Conservation (phyloP, 768 basidiomycete species). For the Calvatia gigantea region DNA sequence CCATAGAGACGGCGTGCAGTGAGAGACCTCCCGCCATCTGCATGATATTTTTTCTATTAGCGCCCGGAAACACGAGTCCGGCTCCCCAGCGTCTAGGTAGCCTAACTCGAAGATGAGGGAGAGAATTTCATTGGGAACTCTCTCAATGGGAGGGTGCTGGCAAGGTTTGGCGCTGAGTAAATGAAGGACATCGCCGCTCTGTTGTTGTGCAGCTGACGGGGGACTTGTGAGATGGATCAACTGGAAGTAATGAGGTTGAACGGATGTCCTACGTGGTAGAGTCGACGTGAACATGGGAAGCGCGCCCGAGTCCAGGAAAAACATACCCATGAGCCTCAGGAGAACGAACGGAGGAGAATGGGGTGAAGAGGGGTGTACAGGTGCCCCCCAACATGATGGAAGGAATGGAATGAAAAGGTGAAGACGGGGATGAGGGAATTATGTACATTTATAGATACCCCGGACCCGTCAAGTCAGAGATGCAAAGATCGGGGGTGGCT, state of each 20-base stretch:
- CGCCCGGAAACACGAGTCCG: conserved; percentile 9
- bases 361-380: background rate
- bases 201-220: background rate
- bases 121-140: conserved; percentile 27
- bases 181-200: background rate
- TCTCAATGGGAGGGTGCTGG: conserved; percentile 16
- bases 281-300: background rate
- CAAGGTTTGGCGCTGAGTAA: background rate
- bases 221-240: background rate
- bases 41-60: conserved; percentile 19
- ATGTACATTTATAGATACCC: background rate
- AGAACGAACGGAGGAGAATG: background rate
- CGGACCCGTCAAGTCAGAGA: background rate
- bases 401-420: background rate
- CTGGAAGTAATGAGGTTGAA: background rate
- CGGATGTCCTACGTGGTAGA: background rate
- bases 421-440: background rate
- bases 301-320: background rate
- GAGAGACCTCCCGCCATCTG: conserved; percentile 20
- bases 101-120: conserved; percentile 24
- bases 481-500: background rate
- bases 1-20: conserved; percentile 30
- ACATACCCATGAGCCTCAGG: background rate
- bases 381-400: background rate
- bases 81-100: conserved; percentile 12